Evolutionary conservation across 352 stramenopile genomes (phyloP), one percentile per base, ranked within the genome.

Genomic region (Pythium folliculosum): DNA sequence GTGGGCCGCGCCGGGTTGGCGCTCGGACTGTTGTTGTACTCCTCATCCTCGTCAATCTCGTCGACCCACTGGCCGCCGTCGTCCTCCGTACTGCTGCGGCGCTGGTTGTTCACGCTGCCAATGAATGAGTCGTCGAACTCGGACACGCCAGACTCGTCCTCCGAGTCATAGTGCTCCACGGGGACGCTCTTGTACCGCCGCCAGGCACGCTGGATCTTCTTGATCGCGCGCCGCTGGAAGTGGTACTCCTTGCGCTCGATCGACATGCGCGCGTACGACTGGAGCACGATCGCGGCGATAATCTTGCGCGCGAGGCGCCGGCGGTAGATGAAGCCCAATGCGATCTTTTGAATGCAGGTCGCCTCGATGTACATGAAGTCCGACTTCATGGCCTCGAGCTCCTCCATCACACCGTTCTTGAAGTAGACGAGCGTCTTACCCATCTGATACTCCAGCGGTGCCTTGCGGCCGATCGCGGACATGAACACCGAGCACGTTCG

Each of bases 391-490:
- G 86, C 88, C 75, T 99, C 96, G 17, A 98, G 81, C 66, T 92
- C 83, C 75, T 99, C 96, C 76, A 98, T 91, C 30, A 97, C 93
- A 55, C 95, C 95, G 53, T 94, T 92, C 76, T 97, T 96, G 77
- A 98, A 98, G 82, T 98, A 99, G 21, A 98, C 87, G 19, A 96
- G 84, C n/a, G 91, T 98, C 70, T 98, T 98, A 40, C 89, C 89
- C 82, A 96, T 95, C 60, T 96, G 89, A 51, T 92, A 96, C 70
- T 96, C 89, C 19, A 96, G 67, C 8, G 88, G 88, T 13, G 86
- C 83, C 72, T 93, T 90, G 22, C 87, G 85, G 22, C 88, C 89
- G 45, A 95, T 94, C 16, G 84, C 84, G 16, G 69, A 73, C 87
- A 96, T 94, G 67, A 96, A 94, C 23, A 88, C 69, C 9, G 69